A percentile compares a stretch with the other conserved stretches of the same genome.
Conservation (phyloP, 75 land plant species). For the Pseudotsuga menziesii region DNA sequence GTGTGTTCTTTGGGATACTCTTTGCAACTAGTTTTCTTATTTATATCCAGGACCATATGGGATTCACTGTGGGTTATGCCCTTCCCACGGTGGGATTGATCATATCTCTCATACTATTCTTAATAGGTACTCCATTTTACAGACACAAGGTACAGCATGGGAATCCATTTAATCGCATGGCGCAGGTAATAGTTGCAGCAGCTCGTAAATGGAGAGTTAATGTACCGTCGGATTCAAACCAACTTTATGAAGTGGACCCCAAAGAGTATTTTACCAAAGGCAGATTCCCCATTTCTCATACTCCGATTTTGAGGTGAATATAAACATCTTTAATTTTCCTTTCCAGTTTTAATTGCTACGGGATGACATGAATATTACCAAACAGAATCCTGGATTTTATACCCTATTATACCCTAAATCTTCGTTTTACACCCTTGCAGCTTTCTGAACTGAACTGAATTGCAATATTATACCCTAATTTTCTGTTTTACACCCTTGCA, state of each 20-base stretch:
- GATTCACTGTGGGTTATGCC: conserved; percentile 27
- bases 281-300: conserved; percentile 46
- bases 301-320: conserved; percentile 44
- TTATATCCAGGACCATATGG: conserved; percentile 27
- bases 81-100: conserved; percentile 17
- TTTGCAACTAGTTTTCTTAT: conserved; percentile 25
- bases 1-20: conserved; percentile 13
- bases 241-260: conserved; percentile 58
- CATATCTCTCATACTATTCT: conserved; percentile 18
- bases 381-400: too few species aligned
- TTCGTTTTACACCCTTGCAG: too few species aligned
- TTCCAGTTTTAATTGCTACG: too few species aligned
- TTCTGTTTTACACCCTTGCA: too few species aligned
- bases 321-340: too few species aligned
- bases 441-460: too few species aligned
- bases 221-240: conserved; percentile 30
- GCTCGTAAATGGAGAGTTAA: conserved; percentile 38
- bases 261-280: conserved; percentile 43
- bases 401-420: too few species aligned
- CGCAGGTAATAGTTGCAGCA: conserved; percentile 57
- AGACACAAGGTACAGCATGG: conserved; percentile 28
- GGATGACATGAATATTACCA: too few species aligned
- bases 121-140: conserved; percentile 24
- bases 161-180: conserved; percentile 52
- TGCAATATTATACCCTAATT: too few species aligned